Conservation (phyloP, 257 asterid species). For the Scutellaria minor region DNA sequence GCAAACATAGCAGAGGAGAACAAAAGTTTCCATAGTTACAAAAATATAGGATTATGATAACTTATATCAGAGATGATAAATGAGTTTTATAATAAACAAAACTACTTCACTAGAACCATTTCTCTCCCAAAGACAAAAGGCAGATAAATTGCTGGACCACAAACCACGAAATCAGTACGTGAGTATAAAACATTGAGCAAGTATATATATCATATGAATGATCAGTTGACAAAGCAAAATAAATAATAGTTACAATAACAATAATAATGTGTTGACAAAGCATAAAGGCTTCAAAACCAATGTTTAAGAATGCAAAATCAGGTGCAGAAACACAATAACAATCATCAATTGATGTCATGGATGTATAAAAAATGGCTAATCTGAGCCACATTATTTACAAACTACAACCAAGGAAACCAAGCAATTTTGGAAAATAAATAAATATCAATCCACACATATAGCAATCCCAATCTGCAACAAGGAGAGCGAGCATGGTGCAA, state of each 20-base stretch:
- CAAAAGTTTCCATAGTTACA: constrained; percentile 1
- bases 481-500: constrained; percentile 1
- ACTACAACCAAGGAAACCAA: not conserved
- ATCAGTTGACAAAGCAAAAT: not conserved
- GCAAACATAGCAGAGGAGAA: not conserved
- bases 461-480: constrained; percentile 10
- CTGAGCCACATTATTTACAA: constrained; percentile 10
- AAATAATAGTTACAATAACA: no score
- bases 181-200: constrained; percentile 7
- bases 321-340: constrained; percentile 14
- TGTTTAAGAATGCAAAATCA: not conserved
- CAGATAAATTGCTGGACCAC: not conserved
- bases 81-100: not conserved
- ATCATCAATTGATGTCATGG: constrained; percentile 4
- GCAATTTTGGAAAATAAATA: not conserved
- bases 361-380: not conserved
- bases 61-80: not conserved
- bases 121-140: constrained; percentile 12
- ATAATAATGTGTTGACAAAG: not conserved
- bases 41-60: not conserved
- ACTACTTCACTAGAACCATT: not conserved
- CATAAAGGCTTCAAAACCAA: not conserved
- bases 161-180: constrained; percentile 15
- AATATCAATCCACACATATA: not conserved
- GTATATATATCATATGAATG: not conserved